Evolutionary conservation across 768 basidiomycete genomes (phyloP).

Genomic region (Tricholoma terreum): DNA sequence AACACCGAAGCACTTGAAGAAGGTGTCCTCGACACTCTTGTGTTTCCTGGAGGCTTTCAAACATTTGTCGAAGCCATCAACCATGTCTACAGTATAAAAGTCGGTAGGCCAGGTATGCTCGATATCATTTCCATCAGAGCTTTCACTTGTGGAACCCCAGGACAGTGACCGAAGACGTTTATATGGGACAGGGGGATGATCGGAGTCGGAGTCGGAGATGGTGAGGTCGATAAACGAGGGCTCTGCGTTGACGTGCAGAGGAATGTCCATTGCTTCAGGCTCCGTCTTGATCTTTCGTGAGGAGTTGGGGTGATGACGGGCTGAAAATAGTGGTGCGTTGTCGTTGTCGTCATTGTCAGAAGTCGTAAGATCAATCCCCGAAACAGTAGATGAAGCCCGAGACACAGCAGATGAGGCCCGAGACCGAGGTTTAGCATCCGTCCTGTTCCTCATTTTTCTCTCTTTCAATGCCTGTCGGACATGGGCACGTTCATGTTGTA

Average conservation of each 20-base stretch:
- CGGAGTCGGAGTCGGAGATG: not conserved
- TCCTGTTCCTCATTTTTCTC: not conserved
- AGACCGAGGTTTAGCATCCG: not conserved
- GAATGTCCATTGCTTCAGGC: not conserved
- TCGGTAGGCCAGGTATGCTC: not conserved
- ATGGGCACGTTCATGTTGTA: not conserved
- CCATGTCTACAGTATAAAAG: not conserved
- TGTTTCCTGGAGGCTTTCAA: not conserved
- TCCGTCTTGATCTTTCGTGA: too few species aligned
- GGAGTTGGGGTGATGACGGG: too few species aligned
- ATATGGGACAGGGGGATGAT: not conserved
- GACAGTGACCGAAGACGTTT: not conserved
- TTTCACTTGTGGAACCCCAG: not conserved
- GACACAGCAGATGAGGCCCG: not conserved
- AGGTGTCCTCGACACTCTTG: too few species aligned
- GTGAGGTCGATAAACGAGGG: not conserved
- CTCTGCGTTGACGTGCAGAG: not conserved
- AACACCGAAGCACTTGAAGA: not conserved
- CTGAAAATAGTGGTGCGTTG: too few species aligned
- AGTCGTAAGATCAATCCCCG: too few species aligned
- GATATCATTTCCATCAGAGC: not conserved
- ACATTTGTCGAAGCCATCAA: not conserved
- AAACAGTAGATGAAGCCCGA: too few species aligned
- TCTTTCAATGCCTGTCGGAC: not conserved
- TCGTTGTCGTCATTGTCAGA: too few species aligned